Conservation (phyloP, 495 filamentous ascomycete species). For the Hapsidospora chrysogenum region DNA sequence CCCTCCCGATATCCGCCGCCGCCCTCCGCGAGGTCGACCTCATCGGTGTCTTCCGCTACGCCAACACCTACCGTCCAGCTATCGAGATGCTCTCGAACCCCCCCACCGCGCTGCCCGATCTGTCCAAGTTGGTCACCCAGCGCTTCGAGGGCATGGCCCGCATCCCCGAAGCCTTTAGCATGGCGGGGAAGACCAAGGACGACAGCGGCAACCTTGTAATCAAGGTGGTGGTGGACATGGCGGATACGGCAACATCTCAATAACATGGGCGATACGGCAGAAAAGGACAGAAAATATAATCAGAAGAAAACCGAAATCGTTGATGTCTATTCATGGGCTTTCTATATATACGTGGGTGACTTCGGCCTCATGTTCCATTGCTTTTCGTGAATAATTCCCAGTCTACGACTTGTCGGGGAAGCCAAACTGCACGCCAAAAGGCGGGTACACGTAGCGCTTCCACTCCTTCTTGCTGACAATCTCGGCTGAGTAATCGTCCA, state of each 20-base stretch:
- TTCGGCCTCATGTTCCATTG: neutral
- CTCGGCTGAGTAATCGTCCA: conserved; percentile 40
- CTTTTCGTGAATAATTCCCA: conserved; percentile 2
- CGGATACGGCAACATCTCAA: too few species aligned
- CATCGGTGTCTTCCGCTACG: conserved; percentile 81
- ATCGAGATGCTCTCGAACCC: conserved; percentile 55
- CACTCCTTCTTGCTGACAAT: conserved; percentile 43
- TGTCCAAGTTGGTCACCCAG: conserved; percentile 63
- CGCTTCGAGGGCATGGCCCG: conserved; percentile 25
- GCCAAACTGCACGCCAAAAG: conserved; percentile 61
- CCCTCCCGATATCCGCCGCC: conserved; percentile 69
- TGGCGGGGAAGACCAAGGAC: conserved; percentile 35
- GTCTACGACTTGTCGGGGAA: conserved; percentile 51
- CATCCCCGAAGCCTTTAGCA: conserved; percentile 30
- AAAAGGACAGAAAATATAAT: neutral
- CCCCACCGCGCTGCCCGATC: conserved; percentile 29
- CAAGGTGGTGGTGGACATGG: conserved; percentile 36
- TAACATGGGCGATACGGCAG: too few species aligned
- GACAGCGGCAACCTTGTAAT: conserved; percentile 32
- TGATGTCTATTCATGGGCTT: too few species aligned
- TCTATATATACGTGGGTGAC: too few species aligned
- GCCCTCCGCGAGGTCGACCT: conserved; percentile 86
- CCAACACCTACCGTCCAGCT: conserved; percentile 61
- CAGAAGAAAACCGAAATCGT: too few species aligned
- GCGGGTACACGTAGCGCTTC: conserved; percentile 59